A percentile compares a stretch with the other conserved stretches of the same genome.
Conservation (phyloP, 2,329 filamentous ascomycete species). For the Colletotrichum acutatum region DNA sequence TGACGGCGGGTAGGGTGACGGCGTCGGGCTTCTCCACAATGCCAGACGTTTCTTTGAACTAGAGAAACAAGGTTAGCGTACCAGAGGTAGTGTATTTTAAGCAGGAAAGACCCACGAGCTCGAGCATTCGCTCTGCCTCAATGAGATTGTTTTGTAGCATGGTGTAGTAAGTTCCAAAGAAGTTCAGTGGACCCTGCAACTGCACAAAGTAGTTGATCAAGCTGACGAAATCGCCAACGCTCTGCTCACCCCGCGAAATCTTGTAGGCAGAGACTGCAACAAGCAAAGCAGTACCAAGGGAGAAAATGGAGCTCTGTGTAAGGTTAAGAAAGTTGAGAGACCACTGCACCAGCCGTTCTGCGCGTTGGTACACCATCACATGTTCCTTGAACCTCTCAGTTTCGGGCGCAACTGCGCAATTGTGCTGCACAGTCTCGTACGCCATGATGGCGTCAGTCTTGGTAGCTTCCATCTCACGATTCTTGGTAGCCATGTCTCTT, state of each 20-base stretch:
- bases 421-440: conserved; percentile 71
- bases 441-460: conserved; percentile 59
- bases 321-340: conserved; percentile 70
- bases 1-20: conserved; percentile 41
- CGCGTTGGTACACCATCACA: conserved; percentile 66
- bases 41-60: conserved; percentile 57
- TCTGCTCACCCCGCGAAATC: conserved; percentile 64
- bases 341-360: conserved; percentile 66
- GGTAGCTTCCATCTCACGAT: conserved; percentile 56
- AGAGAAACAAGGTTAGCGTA: conserved; percentile 32
- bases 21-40: conserved; percentile 55
- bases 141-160: conserved; percentile 59
- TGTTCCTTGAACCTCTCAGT: conserved; percentile 67
- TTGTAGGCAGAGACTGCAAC: conserved; percentile 72
- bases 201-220: conserved; percentile 70
- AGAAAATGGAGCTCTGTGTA: conserved; percentile 72
- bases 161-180: conserved; percentile 64
- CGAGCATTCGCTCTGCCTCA: conserved; percentile 57
- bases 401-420: conserved; percentile 70
- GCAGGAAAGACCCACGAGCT: conserved; percentile 46
- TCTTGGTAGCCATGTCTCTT: conserved; percentile 55
- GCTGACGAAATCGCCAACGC: conserved; percentile 66
- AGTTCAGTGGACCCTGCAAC: conserved; percentile 69
- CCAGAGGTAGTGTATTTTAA: fast-evolving
- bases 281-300: conserved; percentile 67